phyloP scores from a whole-genome alignment of 139 green algal species.

The Coccomyxa sp. region DNA sequence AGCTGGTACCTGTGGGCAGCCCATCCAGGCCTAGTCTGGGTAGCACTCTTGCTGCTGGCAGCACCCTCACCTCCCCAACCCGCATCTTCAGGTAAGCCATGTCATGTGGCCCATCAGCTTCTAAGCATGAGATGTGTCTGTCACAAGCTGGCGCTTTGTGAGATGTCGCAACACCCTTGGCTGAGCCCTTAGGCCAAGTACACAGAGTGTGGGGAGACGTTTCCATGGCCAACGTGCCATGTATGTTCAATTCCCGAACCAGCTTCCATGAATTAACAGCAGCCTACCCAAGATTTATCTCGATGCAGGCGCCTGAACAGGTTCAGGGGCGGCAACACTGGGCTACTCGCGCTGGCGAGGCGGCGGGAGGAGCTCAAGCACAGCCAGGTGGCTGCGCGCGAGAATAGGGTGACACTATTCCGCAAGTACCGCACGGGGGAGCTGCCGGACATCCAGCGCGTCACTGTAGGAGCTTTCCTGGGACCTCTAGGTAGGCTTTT shows the following conservation, averaged over 20 bases:
- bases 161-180: too few species aligned
- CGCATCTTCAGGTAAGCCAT: background rate
- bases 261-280: too few species aligned
- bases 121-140: too few species aligned
- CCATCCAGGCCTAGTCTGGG: background rate
- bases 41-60: too few species aligned
- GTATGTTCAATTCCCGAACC: too few species aligned
- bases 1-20: background rate
- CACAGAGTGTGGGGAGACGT: too few species aligned
- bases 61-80: background rate
- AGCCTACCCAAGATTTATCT: background rate
- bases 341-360: background rate
- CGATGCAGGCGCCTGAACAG: background rate
- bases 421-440: slow-evolving; percentile 19
- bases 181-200: too few species aligned
- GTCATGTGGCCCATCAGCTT: background rate
- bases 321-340: background rate
- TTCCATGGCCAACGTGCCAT: too few species aligned
- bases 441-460: slow-evolving; percentile 16
- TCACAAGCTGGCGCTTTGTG: too few species aligned
- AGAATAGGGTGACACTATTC: slow-evolving; percentile 13
- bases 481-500: background rate
- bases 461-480: slow-evolving; percentile 15
- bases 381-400: background rate
- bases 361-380: background rate